A percentile compares a stretch with the other conserved stretches of the same genome.
Evolutionary conservation across 1,284 basidiomycete genomes (phyloP).

Genomic region (Ceratobasidium sp.): DNA sequence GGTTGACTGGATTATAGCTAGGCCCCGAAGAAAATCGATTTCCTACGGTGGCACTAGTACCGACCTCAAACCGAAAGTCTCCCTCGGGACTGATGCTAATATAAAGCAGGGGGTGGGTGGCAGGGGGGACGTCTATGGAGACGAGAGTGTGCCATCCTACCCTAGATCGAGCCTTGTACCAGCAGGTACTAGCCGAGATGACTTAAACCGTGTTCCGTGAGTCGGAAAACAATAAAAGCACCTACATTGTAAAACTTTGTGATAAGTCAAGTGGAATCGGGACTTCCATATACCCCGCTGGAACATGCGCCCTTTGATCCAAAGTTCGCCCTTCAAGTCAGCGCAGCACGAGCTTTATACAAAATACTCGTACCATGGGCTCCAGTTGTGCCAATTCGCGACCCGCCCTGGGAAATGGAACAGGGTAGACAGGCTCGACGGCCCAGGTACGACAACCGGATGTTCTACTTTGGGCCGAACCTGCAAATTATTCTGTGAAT

Average conservation of each 20-base stretch:
- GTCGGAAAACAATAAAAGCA: neutral
- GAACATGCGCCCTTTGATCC: too few relatives aligned
- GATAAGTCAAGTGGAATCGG: slow-evolving; percentile 7
- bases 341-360: too few relatives aligned
- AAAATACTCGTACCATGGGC: neutral
- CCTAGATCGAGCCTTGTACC: slow-evolving; percentile 1
- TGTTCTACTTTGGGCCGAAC: neutral
- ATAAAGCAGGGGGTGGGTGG: neutral
- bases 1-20: neutral
- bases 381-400: neutral
- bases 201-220: neutral
- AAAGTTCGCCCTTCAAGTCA: too few relatives aligned
- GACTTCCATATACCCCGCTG: slow-evolving; percentile 11
- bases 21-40: neutral
- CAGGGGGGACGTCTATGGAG: neutral
- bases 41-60: neutral
- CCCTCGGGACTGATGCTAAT: slow-evolving; percentile 13
- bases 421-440: neutral
- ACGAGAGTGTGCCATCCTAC: slow-evolving; percentile 2
- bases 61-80: slow-evolving; percentile 13
- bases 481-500: neutral
- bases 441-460: too few relatives aligned
- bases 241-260: slow-evolving; percentile 6
- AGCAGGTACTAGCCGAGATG: neutral
- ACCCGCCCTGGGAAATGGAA: slow-evolving; percentile 21